Percentiles rank a stretch among this genome's conserved stretches.
phyloP scores from a whole-genome alignment of 495 filamentous ascomycete species.

The Aspergillus carlsbadensis region DNA sequence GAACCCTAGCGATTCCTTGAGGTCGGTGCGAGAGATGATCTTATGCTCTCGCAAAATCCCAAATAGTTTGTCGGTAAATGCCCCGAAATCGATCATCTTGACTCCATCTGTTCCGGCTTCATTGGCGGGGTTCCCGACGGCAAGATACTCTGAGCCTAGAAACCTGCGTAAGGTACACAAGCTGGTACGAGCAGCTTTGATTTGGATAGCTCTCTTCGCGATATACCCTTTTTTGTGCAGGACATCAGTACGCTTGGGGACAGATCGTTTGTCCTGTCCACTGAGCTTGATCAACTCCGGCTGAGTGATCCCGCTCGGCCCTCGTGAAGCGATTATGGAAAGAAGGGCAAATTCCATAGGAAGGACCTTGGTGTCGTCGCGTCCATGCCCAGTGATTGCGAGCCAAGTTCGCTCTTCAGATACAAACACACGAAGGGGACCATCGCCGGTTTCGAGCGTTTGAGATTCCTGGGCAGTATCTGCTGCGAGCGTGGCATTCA shows the following conservation, averaged over 20 bases:
- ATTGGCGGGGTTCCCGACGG: constrained; percentile 11
- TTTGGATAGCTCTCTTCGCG: constrained; percentile 69
- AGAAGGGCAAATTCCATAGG: constrained; percentile 70
- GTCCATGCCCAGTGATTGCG: constrained; percentile 75
- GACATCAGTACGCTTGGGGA: constrained; percentile 75
- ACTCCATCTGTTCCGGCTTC: constrained; percentile 8
- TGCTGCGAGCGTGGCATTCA: constrained; percentile 3
- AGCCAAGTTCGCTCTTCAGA: constrained; percentile 70
- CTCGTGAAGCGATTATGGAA: constrained; percentile 73
- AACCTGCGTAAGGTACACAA: constrained; percentile 63
- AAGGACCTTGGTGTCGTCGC: constrained; percentile 67
- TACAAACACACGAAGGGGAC: constrained; percentile 51
- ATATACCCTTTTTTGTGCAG: constrained; percentile 81
- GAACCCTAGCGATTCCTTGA: constrained; percentile 62
- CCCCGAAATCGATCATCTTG: constrained; percentile 41
- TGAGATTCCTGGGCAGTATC: constrained; percentile 8
- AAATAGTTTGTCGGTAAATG: constrained; percentile 46
- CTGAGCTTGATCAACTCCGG: constrained; percentile 71
- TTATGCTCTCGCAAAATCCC: constrained; percentile 43
- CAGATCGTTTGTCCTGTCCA: constrained; percentile 85
- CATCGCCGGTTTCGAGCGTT: not conserved
- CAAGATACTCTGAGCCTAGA: constrained; percentile 25
- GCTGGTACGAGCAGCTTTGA: constrained; percentile 66
- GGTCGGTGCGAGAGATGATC: constrained; percentile 56
- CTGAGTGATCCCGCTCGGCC: constrained; percentile 72